These are phyloP conservation scores for Mrakia hoshinonis DNA, from an alignment of 768 basidiomycete species.

Conservation along the genomic window DNA sequence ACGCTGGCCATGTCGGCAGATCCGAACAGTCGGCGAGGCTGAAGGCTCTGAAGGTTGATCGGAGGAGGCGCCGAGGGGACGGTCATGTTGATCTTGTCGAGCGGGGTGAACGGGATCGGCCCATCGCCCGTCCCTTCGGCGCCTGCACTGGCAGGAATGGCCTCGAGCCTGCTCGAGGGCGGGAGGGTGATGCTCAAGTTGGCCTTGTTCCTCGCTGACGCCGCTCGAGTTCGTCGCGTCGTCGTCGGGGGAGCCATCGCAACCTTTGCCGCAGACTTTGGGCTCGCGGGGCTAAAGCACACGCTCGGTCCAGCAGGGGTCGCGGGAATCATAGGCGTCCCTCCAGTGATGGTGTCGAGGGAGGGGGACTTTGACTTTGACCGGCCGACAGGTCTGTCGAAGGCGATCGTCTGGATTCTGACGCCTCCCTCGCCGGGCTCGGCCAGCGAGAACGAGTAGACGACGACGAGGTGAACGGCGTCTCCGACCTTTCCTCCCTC, in stretches of 20 bases:
- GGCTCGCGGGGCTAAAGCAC: not conserved
- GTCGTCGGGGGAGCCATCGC: not conserved
- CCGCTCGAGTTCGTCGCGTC: not conserved
- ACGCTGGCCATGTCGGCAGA: not conserved
- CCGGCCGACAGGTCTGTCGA: not conserved
- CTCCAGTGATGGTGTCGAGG: too few relatives aligned
- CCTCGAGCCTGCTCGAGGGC: not conserved
- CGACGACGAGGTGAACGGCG: not conserved
- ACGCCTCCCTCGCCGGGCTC: not conserved
- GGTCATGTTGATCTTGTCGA: conserved; percentile 1
- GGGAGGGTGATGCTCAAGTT: not conserved
- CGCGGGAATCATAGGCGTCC: not conserved
- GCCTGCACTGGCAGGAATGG: too few relatives aligned
- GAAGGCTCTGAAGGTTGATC: not conserved
- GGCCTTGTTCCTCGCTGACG: not conserved
- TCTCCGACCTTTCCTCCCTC: not conserved
- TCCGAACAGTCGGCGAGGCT: not conserved
- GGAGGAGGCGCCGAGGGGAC: not conserved
- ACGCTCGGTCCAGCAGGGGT: not conserved
- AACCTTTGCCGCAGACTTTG: not conserved
- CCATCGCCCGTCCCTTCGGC: not conserved
- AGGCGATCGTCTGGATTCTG: not conserved
- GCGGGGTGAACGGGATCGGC: not conserved
- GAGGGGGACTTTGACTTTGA: not conserved
- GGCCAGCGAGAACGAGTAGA: not conserved